These are phyloP conservation scores for Periconia sp. DNA, from an alignment of 2,329 filamentous ascomycete species.

Conservation along the genomic window DNA sequence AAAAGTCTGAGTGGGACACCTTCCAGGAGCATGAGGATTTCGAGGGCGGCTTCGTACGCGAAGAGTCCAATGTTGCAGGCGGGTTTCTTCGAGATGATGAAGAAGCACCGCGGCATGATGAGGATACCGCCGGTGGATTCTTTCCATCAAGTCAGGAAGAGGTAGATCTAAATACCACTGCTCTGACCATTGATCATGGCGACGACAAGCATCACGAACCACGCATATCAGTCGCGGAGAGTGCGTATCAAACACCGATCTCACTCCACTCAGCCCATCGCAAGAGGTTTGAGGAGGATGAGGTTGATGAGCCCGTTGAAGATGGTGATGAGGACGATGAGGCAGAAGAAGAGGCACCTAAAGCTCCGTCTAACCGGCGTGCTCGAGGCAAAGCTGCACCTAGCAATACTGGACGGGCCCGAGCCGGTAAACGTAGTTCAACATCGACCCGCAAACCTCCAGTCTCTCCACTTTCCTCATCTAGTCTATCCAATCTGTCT, in stretches of 20 bases:
- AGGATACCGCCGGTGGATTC: constrained; percentile 44
- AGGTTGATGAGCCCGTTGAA: constrained; percentile 1
- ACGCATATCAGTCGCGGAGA: constrained; percentile 12
- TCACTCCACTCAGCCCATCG: constrained; percentile 43
- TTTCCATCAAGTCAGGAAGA: constrained; percentile 45
- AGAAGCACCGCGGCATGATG: constrained; percentile 22
- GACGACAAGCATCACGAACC: constrained; percentile 19
- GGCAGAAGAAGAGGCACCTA: constrained; percentile 11
- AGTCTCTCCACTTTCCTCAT: too few relatives aligned
- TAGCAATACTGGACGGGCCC: constrained; percentile 19
- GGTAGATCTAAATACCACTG: constrained; percentile 25
- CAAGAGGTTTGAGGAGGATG: constrained; percentile 13
- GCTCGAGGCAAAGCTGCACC: constrained; percentile 9
- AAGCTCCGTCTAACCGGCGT: constrained; percentile 2
- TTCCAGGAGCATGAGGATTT: constrained; percentile 39
- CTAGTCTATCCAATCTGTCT: constrained; percentile 13
- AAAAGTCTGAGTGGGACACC: constrained; percentile 49
- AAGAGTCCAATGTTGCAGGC: constrained; percentile 23
- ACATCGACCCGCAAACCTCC: constrained; percentile 13
- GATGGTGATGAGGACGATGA: constrained; percentile 51
- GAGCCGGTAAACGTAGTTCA: constrained; percentile 15
- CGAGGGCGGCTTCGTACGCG: constrained; percentile 51
- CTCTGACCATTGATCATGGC: constrained; percentile 41
- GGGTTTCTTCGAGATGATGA: constrained; percentile 18
- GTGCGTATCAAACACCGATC: constrained; percentile 36